Conservation (phyloP, 495 filamentous ascomycete genomes). For the Aspergillus panamensis region DNA sequence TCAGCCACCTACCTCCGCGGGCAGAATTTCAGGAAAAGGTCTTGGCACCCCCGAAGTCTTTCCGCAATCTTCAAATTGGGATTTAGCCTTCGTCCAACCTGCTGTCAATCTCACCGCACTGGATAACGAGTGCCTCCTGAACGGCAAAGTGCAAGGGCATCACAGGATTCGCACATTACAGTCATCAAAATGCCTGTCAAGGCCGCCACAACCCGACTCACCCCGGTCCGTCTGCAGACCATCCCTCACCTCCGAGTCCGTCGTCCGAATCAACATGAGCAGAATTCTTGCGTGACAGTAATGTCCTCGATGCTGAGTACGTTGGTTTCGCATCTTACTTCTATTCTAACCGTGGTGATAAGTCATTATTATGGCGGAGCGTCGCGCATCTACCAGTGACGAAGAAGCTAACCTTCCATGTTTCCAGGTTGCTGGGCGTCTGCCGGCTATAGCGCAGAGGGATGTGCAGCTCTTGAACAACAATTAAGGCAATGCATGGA, state of each 20-base stretch:
- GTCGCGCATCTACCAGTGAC: not conserved
- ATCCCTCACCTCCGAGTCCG: constrained; percentile 80
- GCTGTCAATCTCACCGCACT: constrained; percentile 36
- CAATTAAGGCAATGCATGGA: constrained; percentile 93
- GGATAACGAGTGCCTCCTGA: too few species aligned
- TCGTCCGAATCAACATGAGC: constrained; percentile 68
- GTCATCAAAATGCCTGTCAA: constrained; percentile 49
- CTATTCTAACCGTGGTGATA: not conserved
- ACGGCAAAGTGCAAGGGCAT: not conserved
- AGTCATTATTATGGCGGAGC: not conserved
- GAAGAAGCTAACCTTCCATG: not conserved
- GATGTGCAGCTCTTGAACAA: constrained; percentile 77
- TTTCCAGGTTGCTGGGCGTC: constrained; percentile 89
- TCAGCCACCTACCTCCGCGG: constrained; percentile 42
- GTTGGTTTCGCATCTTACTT: constrained; percentile 24
- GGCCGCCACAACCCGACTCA: constrained; percentile 43
- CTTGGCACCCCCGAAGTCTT: constrained; percentile 26
- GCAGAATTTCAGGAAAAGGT: constrained; percentile 29
- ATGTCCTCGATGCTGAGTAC: constrained; percentile 91
- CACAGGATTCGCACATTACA: not conserved
- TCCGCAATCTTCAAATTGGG: constrained; percentile 7
- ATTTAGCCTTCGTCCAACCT: constrained; percentile 21
- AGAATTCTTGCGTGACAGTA: constrained; percentile 74
- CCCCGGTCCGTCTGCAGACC: constrained; percentile 80
- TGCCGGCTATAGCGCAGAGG: constrained; percentile 65